phyloP scores from a whole-genome alignment of 371 early-diverging fungal species.

The Haplosporangium sp. region DNA sequence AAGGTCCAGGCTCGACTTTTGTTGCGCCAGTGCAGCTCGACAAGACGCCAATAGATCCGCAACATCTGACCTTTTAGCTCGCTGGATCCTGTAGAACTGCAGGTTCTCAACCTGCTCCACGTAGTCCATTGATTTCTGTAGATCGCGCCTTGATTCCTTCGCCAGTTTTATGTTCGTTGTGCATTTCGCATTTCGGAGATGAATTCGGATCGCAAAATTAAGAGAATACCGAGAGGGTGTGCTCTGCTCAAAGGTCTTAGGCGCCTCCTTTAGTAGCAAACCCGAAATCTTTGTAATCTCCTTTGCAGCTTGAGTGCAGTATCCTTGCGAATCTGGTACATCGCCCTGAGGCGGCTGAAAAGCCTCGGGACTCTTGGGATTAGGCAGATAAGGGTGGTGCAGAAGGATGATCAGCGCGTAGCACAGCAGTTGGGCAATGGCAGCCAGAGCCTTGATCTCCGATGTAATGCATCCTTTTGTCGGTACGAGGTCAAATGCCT shows the following conservation, averaged over 20 bases:
- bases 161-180: constrained; percentile 20
- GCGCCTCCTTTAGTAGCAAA: constrained; percentile 41
- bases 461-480: constrained; percentile 28
- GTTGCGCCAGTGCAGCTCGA: constrained; percentile 44
- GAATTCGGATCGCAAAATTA: constrained; percentile 54
- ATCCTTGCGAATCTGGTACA: constrained; percentile 49
- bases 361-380: constrained; percentile 47
- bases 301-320: constrained; percentile 53
- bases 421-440: constrained; percentile 40
- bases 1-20: constrained; percentile 40
- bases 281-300: constrained; percentile 52
- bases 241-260: constrained; percentile 37
- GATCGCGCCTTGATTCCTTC: constrained; percentile 40
- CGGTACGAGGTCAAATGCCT: constrained; percentile 41
- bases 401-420: constrained; percentile 51
- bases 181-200: constrained; percentile 51
- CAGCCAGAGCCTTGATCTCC: constrained; percentile 13
- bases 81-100: constrained; percentile 50
- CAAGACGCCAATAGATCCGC: constrained; percentile 44
- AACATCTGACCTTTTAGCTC: constrained; percentile 47
- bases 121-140: constrained; percentile 52
- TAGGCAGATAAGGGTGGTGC: constrained; percentile 51
- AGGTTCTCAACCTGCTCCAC: constrained; percentile 46
- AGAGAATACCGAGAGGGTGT: constrained; percentile 40
- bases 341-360: constrained; percentile 24